Evolutionary conservation across 129 eudicot species (phyloP), one percentile per base, ranked within the genome.

Genomic region (Centella asiatica): DNA sequence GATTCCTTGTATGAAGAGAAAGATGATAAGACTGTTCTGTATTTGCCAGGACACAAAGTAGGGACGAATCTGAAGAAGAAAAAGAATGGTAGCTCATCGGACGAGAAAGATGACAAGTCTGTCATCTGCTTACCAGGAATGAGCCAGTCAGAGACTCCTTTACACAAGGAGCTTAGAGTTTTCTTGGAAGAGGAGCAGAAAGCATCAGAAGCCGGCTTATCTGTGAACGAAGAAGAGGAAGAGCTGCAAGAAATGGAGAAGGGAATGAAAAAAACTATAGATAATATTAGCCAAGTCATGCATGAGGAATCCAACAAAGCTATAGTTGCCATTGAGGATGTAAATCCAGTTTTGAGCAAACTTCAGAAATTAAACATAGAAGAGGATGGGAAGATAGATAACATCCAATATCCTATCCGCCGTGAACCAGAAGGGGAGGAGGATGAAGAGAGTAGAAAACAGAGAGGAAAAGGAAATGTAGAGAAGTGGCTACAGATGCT

Each of bases 401-500:
- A 76, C 65, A 60, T 70, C 25, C 70, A 62, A 40, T 70, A 86
- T 77, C 90, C 90, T 1, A 44, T 45, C 49, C 46, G 24, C 25
- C 64, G 68, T 57, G 89, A 81, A 75, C 1, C 69, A 27, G 93
- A 79, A n/a, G 67, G 39, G 15, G 80, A 81, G 42, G 90, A 92
- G 58, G 99, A 92, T 24, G 99, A 87, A 79, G 99, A 92, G 73
- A 80, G 84, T 60, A 78, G 96, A 78, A 76, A 76, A 81, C 81
- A 73, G 64, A 87, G 90, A 6, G 99, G 99, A 46, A 92, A 87
- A 68, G 99, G 95, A 4, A 92, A 92, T 55, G 72, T 92, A 8
- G 99, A 92, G 59, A 92, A 87, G 74, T 92, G 99, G 99, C 83
- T 92, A 44, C 86, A 84, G 25, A 77, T 87, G 67, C 77, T 92